Conservation (phyloP, 306 rosid genomes). For the Pterocarpus macrocarpus region DNA sequence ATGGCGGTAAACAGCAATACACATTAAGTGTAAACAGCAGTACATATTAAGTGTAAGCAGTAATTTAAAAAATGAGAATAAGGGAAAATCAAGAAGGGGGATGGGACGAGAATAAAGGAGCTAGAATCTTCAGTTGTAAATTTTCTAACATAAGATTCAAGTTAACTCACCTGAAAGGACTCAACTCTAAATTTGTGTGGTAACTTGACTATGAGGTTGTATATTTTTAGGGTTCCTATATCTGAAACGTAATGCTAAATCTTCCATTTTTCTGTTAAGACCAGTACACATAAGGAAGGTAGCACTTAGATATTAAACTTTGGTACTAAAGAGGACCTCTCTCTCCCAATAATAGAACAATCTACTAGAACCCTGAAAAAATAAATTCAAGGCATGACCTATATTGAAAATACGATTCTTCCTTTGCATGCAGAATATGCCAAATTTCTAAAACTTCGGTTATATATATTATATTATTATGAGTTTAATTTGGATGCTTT, state of each 20-base stretch:
- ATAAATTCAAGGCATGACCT: not conserved
- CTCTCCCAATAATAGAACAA: not conserved
- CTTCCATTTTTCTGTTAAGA: not conserved
- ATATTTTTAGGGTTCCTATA: not conserved
- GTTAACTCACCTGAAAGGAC: not conserved
- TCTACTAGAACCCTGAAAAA: not conserved
- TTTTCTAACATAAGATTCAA: not conserved
- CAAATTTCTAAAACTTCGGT: not conserved
- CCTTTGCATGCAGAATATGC: not conserved
- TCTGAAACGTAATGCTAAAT: not conserved
- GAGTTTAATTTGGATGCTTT: too few relatives aligned
- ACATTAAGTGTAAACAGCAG: not conserved
- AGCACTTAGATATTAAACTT: not conserved
- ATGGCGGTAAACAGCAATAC: not conserved
- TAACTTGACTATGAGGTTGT: not conserved
- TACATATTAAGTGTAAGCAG: not conserved
- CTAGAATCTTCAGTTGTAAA: not conserved
- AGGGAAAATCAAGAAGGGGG: constrained; percentile 1
- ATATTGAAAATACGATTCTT: not conserved
- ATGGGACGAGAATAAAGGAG: constrained; percentile 5
- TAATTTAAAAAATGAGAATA: not conserved
- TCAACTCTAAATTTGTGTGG: not conserved
- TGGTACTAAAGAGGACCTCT: not conserved
- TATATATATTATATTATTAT: too few relatives aligned
- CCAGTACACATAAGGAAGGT: not conserved